Conservation (phyloP, 2,329 filamentous ascomycete species). For the Stemphylium vesicarium region DNA sequence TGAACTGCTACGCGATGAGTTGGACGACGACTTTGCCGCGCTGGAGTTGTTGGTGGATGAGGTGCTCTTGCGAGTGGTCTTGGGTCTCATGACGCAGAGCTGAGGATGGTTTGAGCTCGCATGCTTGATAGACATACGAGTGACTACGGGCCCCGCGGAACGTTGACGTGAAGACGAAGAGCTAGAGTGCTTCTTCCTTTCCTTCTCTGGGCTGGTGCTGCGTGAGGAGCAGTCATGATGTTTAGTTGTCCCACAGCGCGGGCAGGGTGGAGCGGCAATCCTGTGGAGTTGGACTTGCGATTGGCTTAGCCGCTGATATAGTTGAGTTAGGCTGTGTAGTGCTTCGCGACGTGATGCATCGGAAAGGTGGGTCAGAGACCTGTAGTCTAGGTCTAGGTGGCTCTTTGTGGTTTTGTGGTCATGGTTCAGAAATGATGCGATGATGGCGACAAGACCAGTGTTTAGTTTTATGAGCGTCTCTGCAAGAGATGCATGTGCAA, state of each 20-base stretch:
- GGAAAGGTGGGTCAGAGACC: constrained; percentile 53
- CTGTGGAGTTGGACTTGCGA: constrained; percentile 44
- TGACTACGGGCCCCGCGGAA: constrained; percentile 34
- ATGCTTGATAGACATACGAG: constrained; percentile 37
- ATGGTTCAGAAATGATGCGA: constrained; percentile 51
- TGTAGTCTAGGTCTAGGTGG: constrained; percentile 51
- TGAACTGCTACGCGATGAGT: constrained; percentile 27
- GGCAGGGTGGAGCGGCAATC: constrained; percentile 24
- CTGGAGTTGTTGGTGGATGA: constrained; percentile 30
- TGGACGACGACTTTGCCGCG: constrained; percentile 27
- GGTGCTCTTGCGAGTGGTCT: constrained; percentile 34
- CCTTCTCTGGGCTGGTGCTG: constrained; percentile 25
- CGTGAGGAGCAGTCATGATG: constrained; percentile 31
- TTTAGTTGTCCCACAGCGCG: constrained; percentile 33
- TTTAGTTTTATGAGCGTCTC: constrained; percentile 56
- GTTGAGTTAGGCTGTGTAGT: constrained; percentile 49
- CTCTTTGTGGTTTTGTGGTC: constrained; percentile 41
- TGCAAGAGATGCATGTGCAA: constrained; percentile 55
- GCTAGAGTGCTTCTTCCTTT: constrained; percentile 30
- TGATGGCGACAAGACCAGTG: constrained; percentile 55
- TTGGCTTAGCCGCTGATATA: constrained; percentile 49
- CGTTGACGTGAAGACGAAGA: constrained; percentile 25
- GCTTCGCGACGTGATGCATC: constrained; percentile 55
- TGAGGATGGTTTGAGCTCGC: constrained; percentile 41
- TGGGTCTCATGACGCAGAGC: constrained; percentile 47